These are phyloP conservation scores for Aspergillus pseudonomiae DNA, from an alignment of 2,329 filamentous ascomycete genomes.

Conservation along the genomic window DNA sequence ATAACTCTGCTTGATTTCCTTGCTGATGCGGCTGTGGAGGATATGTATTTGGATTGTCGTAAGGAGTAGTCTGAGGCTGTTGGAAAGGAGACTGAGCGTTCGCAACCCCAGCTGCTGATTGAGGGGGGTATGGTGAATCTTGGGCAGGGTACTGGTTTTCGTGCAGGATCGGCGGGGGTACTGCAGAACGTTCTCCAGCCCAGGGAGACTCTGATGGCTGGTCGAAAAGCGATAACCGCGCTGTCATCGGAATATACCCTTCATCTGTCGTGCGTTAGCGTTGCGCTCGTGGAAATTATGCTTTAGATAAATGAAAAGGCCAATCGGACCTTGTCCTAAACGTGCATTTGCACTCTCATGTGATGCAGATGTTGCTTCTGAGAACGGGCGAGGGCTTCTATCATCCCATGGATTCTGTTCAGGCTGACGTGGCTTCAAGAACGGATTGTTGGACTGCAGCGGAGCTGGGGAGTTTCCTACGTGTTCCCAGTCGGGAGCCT, in stretches of 20 bases:
- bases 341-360: slow-evolving; percentile 29
- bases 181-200: slow-evolving; percentile 24
- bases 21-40: slow-evolving; percentile 12
- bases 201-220: slow-evolving; percentile 31
- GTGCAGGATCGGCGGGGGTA: slow-evolving; percentile 11
- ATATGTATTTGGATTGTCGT: slow-evolving; percentile 1
- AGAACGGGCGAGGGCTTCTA: slow-evolving; percentile 18
- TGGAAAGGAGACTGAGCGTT: slow-evolving; percentile 21
- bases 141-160: slow-evolving; percentile 16
- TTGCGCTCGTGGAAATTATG: neutral
- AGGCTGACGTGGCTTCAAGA: slow-evolving; percentile 34
- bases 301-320: neutral
- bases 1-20: slow-evolving; percentile 16
- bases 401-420: slow-evolving; percentile 26
- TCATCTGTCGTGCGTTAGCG: slow-evolving; percentile 26
- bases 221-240: slow-evolving; percentile 41
- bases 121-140: slow-evolving; percentile 1
- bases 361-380: slow-evolving; percentile 23
- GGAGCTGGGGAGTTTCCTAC: slow-evolving; percentile 26
- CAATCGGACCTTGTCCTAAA: slow-evolving; percentile 36
- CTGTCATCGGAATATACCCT: slow-evolving; percentile 46
- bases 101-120: slow-evolving; percentile 6
- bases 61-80: slow-evolving; percentile 7
- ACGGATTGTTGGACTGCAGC: slow-evolving; percentile 45
- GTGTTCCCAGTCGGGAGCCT: slow-evolving; percentile 26